A percentile compares a stretch with the other conserved stretches of the same genome.
Conservation (phyloP, 495 filamentous ascomycete species). For the Aeminium ludgeri region DNA sequence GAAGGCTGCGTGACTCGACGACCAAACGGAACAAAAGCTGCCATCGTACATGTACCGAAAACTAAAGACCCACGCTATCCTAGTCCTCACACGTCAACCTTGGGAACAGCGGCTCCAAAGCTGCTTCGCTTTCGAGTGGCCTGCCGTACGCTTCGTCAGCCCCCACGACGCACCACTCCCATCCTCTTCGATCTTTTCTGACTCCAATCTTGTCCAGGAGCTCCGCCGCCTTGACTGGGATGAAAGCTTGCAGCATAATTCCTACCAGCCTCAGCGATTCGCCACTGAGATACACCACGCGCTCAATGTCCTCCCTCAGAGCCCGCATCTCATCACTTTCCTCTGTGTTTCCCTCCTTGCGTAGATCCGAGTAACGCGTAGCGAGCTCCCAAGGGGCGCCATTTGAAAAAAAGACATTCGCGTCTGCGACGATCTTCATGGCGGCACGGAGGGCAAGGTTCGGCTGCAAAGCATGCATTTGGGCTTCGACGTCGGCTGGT, state of each 20-base stretch:
- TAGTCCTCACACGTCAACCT: constrained; percentile 32
- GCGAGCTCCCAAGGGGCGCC: constrained; percentile 38
- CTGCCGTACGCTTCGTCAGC: constrained; percentile 54
- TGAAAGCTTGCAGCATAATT: constrained; percentile 79
- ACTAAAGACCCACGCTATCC: too few species aligned
- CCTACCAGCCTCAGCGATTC: constrained; percentile 68
- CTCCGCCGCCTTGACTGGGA: constrained; percentile 60
- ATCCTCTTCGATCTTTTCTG: constrained; percentile 35
- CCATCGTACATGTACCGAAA: too few species aligned
- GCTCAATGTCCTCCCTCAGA: constrained; percentile 23
- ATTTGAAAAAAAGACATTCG: constrained; percentile 51
- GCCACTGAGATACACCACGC: constrained; percentile 48
- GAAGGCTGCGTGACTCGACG: too few species aligned
- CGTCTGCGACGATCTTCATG: constrained; percentile 44
- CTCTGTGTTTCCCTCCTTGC: neutral
- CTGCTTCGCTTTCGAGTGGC: constrained; percentile 26
- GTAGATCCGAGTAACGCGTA: neutral
- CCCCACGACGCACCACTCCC: constrained; percentile 38
- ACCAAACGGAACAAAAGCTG: too few species aligned
- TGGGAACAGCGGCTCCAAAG: constrained; percentile 37
- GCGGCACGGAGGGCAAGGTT: constrained; percentile 47
- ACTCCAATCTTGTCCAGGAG: constrained; percentile 70
- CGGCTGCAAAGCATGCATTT: constrained; percentile 51
- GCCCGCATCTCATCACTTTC: neutral
- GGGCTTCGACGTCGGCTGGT: constrained; percentile 27